A percentile compares a stretch with the other conserved stretches of the same genome.
Evolutionary conservation across 139 green algal genomes (phyloP).

Genomic region (Tetradesmus lagerheimii): DNA sequence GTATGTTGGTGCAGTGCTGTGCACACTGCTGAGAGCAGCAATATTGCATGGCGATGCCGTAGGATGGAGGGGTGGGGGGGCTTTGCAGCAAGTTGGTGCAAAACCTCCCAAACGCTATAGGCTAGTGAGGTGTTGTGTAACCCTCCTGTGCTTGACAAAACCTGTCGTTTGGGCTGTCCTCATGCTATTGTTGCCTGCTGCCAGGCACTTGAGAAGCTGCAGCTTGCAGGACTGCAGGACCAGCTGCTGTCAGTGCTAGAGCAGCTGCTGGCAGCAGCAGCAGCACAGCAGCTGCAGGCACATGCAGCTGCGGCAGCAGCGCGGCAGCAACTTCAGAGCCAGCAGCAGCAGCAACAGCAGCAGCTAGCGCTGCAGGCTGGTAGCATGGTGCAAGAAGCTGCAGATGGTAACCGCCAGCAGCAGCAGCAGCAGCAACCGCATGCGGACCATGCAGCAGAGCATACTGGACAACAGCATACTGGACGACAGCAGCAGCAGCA

Average conservation of each 20-base stretch:
- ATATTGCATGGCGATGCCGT: too few species aligned
- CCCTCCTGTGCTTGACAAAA: too few species aligned
- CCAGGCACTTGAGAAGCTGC: slow-evolving; percentile 15
- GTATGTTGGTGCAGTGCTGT: too few species aligned
- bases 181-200: neutral
- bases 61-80: too few species aligned
- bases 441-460: too few species aligned
- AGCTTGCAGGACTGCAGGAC: neutral
- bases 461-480: too few species aligned
- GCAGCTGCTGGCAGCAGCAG: slow-evolving; percentile 10
- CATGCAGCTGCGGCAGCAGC: neutral
- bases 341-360: neutral
- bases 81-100: too few species aligned
- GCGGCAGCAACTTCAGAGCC: neutral
- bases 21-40: too few species aligned
- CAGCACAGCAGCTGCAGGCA: neutral
- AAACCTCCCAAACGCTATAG: too few species aligned
- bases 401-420: neutral
- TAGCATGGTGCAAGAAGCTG: neutral
- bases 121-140: too few species aligned
- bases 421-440: neutral
- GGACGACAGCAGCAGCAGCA: neutral
- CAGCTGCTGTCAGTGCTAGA: neutral
- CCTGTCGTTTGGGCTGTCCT: neutral
- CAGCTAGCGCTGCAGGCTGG: neutral